These are phyloP conservation scores for Colletotrichum acutatum DNA, from an alignment of 2,329 filamentous ascomycete species.

Conservation along the genomic window DNA sequence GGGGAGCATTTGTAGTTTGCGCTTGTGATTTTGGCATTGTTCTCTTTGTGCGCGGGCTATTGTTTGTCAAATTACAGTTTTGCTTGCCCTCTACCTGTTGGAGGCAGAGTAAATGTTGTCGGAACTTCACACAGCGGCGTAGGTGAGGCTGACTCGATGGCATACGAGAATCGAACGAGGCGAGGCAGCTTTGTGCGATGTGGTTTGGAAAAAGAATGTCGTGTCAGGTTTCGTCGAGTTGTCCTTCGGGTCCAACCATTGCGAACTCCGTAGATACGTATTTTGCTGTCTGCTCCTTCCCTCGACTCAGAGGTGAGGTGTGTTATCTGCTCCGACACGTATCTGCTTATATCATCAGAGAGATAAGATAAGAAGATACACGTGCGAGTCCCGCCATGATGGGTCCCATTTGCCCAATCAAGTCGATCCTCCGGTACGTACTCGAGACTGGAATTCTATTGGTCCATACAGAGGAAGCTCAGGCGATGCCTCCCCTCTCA, in stretches of 20 bases:
- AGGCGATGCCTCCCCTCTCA: neutral
- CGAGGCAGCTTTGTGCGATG: neutral
- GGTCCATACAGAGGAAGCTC: neutral
- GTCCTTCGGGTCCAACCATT: neutral
- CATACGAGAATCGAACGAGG: neutral
- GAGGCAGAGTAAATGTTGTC: neutral
- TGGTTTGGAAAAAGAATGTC: neutral
- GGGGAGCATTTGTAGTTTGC: neutral
- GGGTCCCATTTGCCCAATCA: neutral
- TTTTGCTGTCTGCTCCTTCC: neutral
- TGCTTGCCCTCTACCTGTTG: neutral
- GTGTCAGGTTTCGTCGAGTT: neutral
- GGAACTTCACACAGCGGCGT: neutral
- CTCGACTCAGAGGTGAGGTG: neutral
- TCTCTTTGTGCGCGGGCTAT: neutral
- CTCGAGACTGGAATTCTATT: neutral
- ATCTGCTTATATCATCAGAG: neutral
- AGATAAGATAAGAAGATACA: neutral
- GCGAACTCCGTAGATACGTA: too few relatives aligned
- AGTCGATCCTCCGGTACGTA: neutral
- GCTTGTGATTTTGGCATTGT: slow-evolving; percentile 17
- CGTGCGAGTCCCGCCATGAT: neutral
- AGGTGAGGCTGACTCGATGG: neutral
- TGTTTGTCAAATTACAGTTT: slow-evolving; percentile 1
- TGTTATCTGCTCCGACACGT: neutral